Evolutionary conservation across 2,329 filamentous ascomycete species (phyloP).

Genomic region (Aspergillus awamori): DNA sequence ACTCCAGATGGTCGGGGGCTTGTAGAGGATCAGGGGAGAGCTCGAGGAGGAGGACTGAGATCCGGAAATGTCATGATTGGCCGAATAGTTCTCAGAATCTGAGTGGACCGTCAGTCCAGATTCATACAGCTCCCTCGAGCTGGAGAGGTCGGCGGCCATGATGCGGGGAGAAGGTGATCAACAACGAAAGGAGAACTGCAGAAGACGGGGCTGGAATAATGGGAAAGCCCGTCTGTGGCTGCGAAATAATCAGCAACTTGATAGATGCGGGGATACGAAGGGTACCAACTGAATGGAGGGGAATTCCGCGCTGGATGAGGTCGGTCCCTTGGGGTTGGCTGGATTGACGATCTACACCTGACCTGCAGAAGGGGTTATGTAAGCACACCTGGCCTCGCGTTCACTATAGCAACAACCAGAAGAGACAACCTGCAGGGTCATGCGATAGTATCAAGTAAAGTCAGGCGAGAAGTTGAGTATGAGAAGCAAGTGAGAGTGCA

Average conservation of each 20-base stretch:
- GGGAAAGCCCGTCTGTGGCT: background rate
- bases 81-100: slow-evolving; percentile 53
- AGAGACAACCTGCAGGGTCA: background rate
- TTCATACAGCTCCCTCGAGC: slow-evolving; percentile 45
- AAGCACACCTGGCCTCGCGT: slow-evolving; percentile 14
- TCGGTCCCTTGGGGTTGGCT: slow-evolving; percentile 4
- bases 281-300: background rate
- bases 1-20: slow-evolving; percentile 83
- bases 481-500: background rate
- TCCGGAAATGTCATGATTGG: slow-evolving; percentile 41
- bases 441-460: background rate
- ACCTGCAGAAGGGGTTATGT: slow-evolving; percentile 17
- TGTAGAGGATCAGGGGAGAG: slow-evolving; percentile 66
- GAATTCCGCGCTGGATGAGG: background rate
- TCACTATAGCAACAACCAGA: background rate
- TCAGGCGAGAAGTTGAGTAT: background rate
- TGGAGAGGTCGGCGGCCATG: slow-evolving; percentile 38
- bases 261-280: background rate
- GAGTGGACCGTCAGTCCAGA: slow-evolving; percentile 50
- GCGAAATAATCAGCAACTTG: background rate
- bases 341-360: slow-evolving; percentile 13
- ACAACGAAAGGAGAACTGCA: slow-evolving; percentile 1
- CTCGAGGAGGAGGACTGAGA: slow-evolving; percentile 38
- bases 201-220: background rate
- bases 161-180: slow-evolving; percentile 12